Conservation (phyloP, 305 asterid species). For the Fraxinus xanthoxyloides region DNA sequence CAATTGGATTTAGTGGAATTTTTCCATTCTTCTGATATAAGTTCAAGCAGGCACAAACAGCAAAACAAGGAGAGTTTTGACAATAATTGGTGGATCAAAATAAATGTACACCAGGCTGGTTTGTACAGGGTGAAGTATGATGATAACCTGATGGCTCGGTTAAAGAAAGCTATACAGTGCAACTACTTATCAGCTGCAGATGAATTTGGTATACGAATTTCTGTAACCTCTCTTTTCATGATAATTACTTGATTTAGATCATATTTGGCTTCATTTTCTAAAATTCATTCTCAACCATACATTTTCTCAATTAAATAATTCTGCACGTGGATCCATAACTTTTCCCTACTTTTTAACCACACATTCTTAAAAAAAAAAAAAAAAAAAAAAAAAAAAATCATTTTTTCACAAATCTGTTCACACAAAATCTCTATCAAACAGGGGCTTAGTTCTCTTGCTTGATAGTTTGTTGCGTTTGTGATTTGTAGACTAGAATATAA, state of each 20-base stretch:
- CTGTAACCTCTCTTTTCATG: background rate
- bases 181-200: slow-evolving; percentile 34
- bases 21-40: background rate
- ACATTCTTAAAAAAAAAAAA: slow-evolving; percentile 11
- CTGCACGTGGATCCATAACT: background rate
- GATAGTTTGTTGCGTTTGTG: background rate
- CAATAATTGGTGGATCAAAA: slow-evolving; percentile 38
- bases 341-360: slow-evolving; percentile 28
- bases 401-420: too few relatives aligned
- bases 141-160: slow-evolving; percentile 22
- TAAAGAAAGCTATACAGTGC: slow-evolving; percentile 22
- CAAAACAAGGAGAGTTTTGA: background rate
- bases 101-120: slow-evolving; percentile 35
- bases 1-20: slow-evolving; percentile 24
- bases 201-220: slow-evolving; percentile 26
- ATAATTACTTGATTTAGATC: background rate
- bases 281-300: too few relatives aligned
- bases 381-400: too few relatives aligned
- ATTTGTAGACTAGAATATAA: background rate
- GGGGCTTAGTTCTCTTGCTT: background rate
- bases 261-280: slow-evolving; percentile 17
- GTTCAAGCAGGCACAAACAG: background rate
- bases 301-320: too few relatives aligned
- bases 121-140: slow-evolving; percentile 43
- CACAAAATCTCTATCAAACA: background rate